These are phyloP conservation scores for Thelonectria olida DNA, from an alignment of 2,329 filamentous ascomycete genomes.

Conservation along the genomic window DNA sequence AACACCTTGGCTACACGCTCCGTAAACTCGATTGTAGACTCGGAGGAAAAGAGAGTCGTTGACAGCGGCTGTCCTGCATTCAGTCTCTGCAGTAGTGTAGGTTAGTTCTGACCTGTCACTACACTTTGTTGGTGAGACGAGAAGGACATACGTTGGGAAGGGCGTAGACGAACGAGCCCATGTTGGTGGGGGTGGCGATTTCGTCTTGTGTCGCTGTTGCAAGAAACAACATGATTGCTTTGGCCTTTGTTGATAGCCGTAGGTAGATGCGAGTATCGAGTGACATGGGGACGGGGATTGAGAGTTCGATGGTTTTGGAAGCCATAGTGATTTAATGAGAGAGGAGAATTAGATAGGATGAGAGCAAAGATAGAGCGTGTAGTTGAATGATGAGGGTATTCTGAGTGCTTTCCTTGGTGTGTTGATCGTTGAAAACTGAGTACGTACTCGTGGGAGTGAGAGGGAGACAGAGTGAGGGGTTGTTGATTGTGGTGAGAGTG, in stretches of 20 bases:
- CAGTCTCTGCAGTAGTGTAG: constrained; percentile 53
- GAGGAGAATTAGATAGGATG: not conserved
- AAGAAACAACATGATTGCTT: constrained; percentile 68
- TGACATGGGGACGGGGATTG: constrained; percentile 68
- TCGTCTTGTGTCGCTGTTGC: constrained; percentile 67
- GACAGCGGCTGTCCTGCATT: constrained; percentile 72
- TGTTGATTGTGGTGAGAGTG: constrained; percentile 1
- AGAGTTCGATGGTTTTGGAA: constrained; percentile 53
- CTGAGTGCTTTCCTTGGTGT: too few species aligned
- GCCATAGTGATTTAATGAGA: constrained; percentile 31
- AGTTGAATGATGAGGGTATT: too few species aligned
- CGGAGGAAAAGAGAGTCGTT: constrained; percentile 80
- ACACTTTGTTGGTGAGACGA: not conserved
- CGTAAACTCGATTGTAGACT: constrained; percentile 85
- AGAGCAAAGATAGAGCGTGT: too few species aligned
- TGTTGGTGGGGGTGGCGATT: constrained; percentile 57
- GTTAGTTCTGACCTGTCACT: constrained; percentile 21
- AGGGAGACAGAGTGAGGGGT: constrained; percentile 3
- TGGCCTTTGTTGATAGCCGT: constrained; percentile 66
- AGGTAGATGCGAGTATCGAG: constrained; percentile 70
- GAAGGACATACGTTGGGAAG: constrained; percentile 78
- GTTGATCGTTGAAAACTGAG: too few species aligned
- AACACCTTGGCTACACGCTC: constrained; percentile 85
- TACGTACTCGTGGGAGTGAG: too few species aligned
- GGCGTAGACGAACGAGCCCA: constrained; percentile 94